Conservation (phyloP, 257 asterid species). For the Leonotis leonurus region DNA sequence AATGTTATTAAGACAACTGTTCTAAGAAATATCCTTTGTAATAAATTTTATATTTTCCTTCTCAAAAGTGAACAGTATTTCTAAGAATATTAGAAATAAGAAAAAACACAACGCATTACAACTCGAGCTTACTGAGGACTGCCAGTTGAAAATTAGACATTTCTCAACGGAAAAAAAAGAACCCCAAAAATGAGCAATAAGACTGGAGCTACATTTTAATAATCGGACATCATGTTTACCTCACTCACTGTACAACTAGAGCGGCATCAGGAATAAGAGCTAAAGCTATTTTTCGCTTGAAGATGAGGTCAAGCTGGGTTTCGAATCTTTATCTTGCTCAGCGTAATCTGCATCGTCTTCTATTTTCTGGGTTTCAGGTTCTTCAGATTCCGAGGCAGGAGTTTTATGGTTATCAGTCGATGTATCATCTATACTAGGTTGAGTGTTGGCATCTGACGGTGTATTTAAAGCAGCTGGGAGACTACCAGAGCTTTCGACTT, state of each 20-base stretch:
- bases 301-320: too few relatives aligned
- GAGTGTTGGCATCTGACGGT: constrained; percentile 14
- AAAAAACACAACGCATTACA: constrained; percentile 30
- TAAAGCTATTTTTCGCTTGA: constrained; percentile 30
- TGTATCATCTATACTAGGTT: constrained; percentile 11
- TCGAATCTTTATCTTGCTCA: constrained; percentile 32
- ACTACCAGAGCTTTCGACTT: constrained; percentile 27
- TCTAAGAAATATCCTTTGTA: too few relatives aligned
- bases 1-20: background rate
- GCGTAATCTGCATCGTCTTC: constrained; percentile 24
- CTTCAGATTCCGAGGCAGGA: constrained; percentile 6
- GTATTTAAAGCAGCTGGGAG: constrained; percentile 24
- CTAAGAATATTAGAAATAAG: constrained; percentile 8
- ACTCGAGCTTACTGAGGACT: constrained; percentile 23
- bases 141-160: constrained; percentile 19
- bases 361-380: background rate
- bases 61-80: too few relatives aligned
- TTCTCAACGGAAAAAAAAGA: too few relatives aligned
- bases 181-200: too few relatives aligned
- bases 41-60: too few relatives aligned
- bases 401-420: background rate
- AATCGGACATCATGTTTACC: constrained; percentile 43
- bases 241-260: constrained; percentile 58
- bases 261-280: constrained; percentile 27
- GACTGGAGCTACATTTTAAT: constrained; percentile 30